Base-by-base conservation (phyloP, 495 filamentous ascomycete species). In the Tetracladium marchalianum region DNA sequence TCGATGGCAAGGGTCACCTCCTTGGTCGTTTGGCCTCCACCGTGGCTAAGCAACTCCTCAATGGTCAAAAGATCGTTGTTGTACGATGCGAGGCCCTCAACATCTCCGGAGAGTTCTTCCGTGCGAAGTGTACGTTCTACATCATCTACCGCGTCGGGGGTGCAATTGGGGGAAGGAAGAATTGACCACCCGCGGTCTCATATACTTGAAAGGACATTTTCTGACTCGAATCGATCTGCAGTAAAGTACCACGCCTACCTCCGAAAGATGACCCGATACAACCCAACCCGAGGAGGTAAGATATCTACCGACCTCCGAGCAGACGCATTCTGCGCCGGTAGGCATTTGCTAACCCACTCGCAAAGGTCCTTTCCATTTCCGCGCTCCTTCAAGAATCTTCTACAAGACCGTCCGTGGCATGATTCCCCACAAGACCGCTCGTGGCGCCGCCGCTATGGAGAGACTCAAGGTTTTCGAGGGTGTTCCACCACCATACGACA, bases 91-190 rank as follows among this genome's bases (percentile, higher is more conserved):
- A 98, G 72, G 86, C 84, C 62, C 81, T 98, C 65, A 97, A 97
- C 81, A 97, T 98, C 80, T 98, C 92, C 61, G 92, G 92, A 75
- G 92, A 96, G 76, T 98, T 98, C 86, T 98, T 97, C 83, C 87
- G 92, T 64, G 82, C 90, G 62, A 98, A 98, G 81, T 83, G 92
- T 98, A 93, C 73, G 92, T 90, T 52, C 11, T 44, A 44, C 42
- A 46, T 40, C 13, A 46, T 51, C 24, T 46, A 41, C 27, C 31
- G 15, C 46, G 39, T 44, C 1, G 31, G 7, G 47, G 44, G 27
- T 31, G 39, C 39, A 37, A 46, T 52, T 27, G 32, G 31, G 48
- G 43, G n/a, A n/a, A 44, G 17, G 35, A 48, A 11, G 13, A 24
- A 53, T 44, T 44, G 50, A 47, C 31, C 43, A 18, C 49, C n/a